Evolutionary conservation across 1,139 yeast species (phyloP).

Genomic region (Suhomyces panamericanus): DNA sequence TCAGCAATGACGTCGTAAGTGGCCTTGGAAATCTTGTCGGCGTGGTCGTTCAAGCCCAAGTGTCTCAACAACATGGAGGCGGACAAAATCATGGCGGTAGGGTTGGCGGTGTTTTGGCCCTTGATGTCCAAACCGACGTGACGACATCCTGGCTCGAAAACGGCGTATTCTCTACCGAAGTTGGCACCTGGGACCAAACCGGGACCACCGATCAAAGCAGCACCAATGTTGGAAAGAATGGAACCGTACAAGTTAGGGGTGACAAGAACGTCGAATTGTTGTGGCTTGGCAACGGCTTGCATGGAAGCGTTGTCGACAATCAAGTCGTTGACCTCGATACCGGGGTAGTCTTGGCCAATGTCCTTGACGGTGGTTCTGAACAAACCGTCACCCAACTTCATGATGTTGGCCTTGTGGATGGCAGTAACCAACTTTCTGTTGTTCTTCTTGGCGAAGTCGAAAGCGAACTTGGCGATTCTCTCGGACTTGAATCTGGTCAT

Average conservation of each 20-base stretch:
- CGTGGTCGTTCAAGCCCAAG: conserved; percentile 80
- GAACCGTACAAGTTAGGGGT: conserved; percentile 99
- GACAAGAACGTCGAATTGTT: conserved; percentile 95
- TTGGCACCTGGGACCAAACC: conserved; percentile 98
- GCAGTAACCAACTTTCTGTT: conserved; percentile 92
- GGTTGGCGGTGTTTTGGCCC: conserved; percentile 95
- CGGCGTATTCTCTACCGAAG: conserved; percentile 97
- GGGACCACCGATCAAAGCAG: conserved; percentile 98
- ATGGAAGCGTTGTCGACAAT: conserved; percentile 98
- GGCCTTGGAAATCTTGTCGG: conserved; percentile 84
- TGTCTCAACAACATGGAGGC: conserved; percentile 92
- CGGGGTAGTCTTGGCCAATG: conserved; percentile 88
- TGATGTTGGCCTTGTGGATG: conserved; percentile 98
- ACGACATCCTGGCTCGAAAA: conserved; percentile 99
- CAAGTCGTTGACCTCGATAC: conserved; percentile 81
- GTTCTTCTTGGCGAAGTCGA: conserved; percentile 91
- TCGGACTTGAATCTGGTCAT: conserved; percentile 94
- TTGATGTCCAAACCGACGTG: conserved; percentile 97
- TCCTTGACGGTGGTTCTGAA: conserved; percentile 93
- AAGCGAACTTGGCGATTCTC: conserved; percentile 96
- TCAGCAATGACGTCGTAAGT: conserved; percentile 88
- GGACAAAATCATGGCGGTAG: conserved; percentile 95
- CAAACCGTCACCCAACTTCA: conserved; percentile 98
- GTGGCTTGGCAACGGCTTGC: conserved; percentile 99
- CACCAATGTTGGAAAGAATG: conserved; percentile 95